Base-by-base conservation (phyloP, 2,329 filamentous ascomycete species). In the Fonsecaea erecta region DNA sequence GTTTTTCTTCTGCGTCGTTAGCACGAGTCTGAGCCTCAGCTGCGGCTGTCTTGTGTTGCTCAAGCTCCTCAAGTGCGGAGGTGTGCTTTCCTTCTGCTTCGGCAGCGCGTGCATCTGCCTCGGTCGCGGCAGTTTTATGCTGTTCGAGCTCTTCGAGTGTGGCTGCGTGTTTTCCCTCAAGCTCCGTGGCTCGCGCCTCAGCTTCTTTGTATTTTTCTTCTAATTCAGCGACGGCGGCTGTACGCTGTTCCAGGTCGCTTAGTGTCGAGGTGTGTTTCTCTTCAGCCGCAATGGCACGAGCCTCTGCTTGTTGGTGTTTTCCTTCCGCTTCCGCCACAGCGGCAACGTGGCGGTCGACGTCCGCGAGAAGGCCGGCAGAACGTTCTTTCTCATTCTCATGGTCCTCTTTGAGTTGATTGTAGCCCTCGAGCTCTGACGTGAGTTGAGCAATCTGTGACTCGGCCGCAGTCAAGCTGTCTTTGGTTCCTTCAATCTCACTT, bases 371-470 rank as follows among this genome's bases (percentile, higher is more conserved):
- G 21, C 30, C 28, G 24, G 46, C 57, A 60, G 57, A 60, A 8
- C 63, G 60, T 35, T 55, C 52, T 28, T 60, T 60, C 28, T 55
- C 52, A 6, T 21, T 35, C 18, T 60, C 34, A 12, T 34, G 21
- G 2, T 65, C 53, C 21, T 37, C 34, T 52, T 65, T 61, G 32
- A 56, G 24, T n/a, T 64, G 63, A 18, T 30, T 34, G 30, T 62
- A 63, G 11, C 58, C 60, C 14, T 63, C 57, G 21, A 70, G 40
- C 11, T 51, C 51, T 6, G 58, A 30, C 6, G 63, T 66, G 34
- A 68, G 63, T 32, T 68, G 62, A 7, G 55, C 52, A 43, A 70
- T 63, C 48, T 66, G 18, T 2, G 37, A 35, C 46, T 62, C 52
- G 37, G 65, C 62, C 9, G 60, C 37, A 28, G 56, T 60, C 6